Evolutionary conservation across 73 alveolate genomes (phyloP).

Genomic region (Paramecium tetraurelia): DNA sequence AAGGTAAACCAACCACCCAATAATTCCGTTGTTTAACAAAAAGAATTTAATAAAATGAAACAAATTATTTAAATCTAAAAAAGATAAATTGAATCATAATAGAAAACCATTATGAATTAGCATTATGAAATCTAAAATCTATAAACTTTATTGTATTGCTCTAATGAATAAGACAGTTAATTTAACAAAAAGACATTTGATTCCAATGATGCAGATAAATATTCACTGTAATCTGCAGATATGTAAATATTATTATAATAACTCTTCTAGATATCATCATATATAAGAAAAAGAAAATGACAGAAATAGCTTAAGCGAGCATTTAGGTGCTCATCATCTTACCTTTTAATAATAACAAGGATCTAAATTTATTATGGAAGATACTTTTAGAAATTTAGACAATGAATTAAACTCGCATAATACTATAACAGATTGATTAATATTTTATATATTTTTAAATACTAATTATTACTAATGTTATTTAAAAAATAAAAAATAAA

Average conservation of each 20-base stretch:
- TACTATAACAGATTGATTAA: background rate
- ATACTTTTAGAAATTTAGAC: constrained; percentile 38
- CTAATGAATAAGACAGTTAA: constrained; percentile 5
- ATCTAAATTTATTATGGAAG: background rate
- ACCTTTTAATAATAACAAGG: background rate
- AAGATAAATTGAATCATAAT: constrained; percentile 48
- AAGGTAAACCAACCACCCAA: background rate
- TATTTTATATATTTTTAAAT: background rate
- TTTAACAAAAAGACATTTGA: background rate
- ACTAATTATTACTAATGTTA: background rate
- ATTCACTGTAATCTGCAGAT: background rate
- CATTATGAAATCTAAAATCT: constrained; percentile 37
- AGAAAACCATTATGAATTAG: constrained; percentile 36
- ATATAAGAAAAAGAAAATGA: constrained; percentile 1
- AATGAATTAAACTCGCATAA: background rate
- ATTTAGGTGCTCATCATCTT: background rate
- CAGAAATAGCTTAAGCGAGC: background rate
- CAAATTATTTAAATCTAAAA: background rate
- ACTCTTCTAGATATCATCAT: background rate
- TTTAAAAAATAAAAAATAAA: background rate
- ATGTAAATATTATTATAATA: background rate
- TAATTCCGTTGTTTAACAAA: background rate
- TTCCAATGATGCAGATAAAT: background rate
- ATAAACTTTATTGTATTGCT: background rate
- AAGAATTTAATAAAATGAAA: constrained; percentile 9